A percentile compares a stretch with the other conserved stretches of the same genome.
phyloP scores from a whole-genome alignment of 768 basidiomycete genomes.

The Rhizopogon salebrosus region DNA sequence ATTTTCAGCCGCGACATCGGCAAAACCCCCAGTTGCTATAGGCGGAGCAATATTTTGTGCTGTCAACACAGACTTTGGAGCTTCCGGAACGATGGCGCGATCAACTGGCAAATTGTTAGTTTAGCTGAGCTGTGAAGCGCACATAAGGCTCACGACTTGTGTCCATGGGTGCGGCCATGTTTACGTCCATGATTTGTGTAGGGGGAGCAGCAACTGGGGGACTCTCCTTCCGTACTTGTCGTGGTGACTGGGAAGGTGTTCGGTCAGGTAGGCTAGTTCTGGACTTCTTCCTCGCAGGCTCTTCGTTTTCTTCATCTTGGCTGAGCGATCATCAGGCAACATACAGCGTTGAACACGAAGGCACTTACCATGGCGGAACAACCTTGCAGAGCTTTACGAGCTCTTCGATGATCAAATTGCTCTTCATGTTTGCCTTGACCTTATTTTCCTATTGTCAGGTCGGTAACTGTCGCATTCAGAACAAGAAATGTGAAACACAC shows the following conservation, averaged over 20 bases:
- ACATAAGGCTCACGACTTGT: constrained; percentile 20
- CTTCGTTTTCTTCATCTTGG: constrained; percentile 10
- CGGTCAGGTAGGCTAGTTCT: not conserved
- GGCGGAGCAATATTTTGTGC: not conserved
- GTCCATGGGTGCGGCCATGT: constrained; percentile 12
- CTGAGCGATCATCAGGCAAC: constrained; percentile 4
- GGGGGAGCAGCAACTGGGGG: not conserved
- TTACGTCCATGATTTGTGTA: constrained; percentile 10
- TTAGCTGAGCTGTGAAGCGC: constrained; percentile 7
- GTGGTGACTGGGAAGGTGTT: not conserved
- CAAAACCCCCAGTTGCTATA: not conserved
- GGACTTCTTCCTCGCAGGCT: not conserved
- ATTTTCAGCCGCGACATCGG: no score
- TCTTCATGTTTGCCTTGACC: constrained; percentile 22
- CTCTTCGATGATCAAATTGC: constrained; percentile 17
- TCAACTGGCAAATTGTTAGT: not conserved
- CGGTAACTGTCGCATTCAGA: not conserved
- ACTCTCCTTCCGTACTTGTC: not conserved
- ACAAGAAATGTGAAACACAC: constrained; percentile 1
- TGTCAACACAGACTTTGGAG: not conserved
- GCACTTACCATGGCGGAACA: constrained; percentile 6
- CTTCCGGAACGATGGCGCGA: not conserved
- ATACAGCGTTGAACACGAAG: not conserved
- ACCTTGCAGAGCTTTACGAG: constrained; percentile 6
- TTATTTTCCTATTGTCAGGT: constrained; percentile 11